phyloP scores from a whole-genome alignment of 106 monocot genomes.

The Agapanthus africanus region DNA sequence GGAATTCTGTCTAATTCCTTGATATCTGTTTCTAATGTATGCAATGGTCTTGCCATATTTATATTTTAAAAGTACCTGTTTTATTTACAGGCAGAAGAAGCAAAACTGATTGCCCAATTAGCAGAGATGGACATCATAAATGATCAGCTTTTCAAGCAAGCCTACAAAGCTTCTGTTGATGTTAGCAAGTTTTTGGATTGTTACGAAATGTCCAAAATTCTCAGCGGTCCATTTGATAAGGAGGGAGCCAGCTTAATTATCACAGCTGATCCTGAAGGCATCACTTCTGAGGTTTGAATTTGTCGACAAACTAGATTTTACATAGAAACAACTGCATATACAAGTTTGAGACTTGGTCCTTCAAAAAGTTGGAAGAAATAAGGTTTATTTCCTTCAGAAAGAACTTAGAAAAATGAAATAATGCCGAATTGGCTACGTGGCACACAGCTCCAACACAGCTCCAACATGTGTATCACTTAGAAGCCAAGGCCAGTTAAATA shows the following conservation, averaged over 20 bases:
- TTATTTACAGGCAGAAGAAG: constrained; percentile 69
- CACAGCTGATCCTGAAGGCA: constrained; percentile 38
- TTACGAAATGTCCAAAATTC: constrained; percentile 64
- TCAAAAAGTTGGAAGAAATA: neutral
- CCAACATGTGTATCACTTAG: neutral
- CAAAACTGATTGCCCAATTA: constrained; percentile 61
- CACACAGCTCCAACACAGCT: neutral
- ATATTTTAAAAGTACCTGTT: neutral
- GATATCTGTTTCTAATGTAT: constrained; percentile 1
- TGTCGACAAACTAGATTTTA: neutral
- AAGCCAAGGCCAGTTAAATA: neutral
- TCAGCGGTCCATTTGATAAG: constrained; percentile 64
- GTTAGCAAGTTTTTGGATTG: constrained; percentile 51
- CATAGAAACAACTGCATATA: neutral
- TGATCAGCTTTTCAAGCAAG: constrained; percentile 62
- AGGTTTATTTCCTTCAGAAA: neutral
- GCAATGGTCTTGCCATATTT: neutral
- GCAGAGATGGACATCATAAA: constrained; percentile 73
- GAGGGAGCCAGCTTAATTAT: constrained; percentile 73
- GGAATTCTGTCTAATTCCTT: neutral
- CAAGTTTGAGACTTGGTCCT: neutral
- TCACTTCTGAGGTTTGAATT: constrained; percentile 50
- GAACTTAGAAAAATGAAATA: neutral
- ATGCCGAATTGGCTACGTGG: neutral
- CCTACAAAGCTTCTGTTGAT: constrained; percentile 57